These are phyloP conservation scores for Biscutella auriculata DNA, from an alignment of 441 rosid genomes.

Conservation along the genomic window DNA sequence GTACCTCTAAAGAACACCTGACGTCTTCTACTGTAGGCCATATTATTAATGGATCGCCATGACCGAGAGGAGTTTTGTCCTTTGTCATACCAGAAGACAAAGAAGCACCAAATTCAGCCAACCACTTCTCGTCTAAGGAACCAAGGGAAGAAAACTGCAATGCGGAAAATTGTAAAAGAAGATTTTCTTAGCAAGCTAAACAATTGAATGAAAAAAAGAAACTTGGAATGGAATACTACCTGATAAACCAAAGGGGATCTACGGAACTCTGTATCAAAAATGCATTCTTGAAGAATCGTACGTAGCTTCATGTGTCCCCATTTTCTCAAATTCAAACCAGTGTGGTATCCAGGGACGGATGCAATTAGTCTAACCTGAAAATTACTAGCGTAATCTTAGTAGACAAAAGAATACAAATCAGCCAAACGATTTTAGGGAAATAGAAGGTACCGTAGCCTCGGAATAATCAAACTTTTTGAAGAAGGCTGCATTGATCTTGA, in stretches of 20 bases:
- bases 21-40: constrained; percentile 95
- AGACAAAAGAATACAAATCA: background rate
- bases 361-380: constrained; percentile 68
- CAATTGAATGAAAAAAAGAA: background rate
- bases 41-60: constrained; percentile 60
- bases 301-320: constrained; percentile 94
- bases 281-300: constrained; percentile 55
- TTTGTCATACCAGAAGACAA: constrained; percentile 74
- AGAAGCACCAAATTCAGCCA: constrained; percentile 69
- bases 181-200: background rate
- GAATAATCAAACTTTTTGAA: constrained; percentile 78
- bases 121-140: constrained; percentile 90
- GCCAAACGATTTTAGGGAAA: background rate
- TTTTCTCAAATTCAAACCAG: constrained; percentile 56
- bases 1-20: constrained; percentile 88
- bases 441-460: constrained; percentile 40
- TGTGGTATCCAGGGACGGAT: constrained; percentile 93
- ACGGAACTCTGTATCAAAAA: constrained; percentile 57
- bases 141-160: constrained; percentile 91
- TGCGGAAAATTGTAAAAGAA: background rate
- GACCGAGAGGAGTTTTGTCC: constrained; percentile 71
- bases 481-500: constrained; percentile 56
- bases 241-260: constrained; percentile 81
- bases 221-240: constrained; percentile 29
- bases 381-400: constrained; percentile 1